Percentiles rank a stretch among this genome's conserved stretches.
phyloP scores from a whole-genome alignment of 208 protist genomes.

The Leishmania tropica region DNA sequence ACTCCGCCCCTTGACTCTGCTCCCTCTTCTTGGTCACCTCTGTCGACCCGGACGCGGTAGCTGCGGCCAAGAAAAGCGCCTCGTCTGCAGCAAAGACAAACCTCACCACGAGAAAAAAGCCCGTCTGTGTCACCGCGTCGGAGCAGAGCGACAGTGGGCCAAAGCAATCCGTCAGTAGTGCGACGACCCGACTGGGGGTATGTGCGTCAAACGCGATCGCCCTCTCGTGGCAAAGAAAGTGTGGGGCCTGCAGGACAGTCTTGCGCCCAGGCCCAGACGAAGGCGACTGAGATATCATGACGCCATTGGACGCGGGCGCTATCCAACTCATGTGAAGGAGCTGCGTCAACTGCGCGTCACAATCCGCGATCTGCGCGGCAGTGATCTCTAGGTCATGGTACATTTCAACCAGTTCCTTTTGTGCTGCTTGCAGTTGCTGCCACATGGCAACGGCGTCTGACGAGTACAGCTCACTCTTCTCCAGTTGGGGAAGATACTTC shows the following conservation, averaged over 20 bases:
- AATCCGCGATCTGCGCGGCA: neutral
- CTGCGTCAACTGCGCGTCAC: slow-evolving; percentile 17
- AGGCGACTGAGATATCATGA: neutral
- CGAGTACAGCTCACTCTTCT: neutral
- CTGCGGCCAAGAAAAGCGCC: slow-evolving; percentile 24
- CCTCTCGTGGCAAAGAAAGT: slow-evolving; percentile 15
- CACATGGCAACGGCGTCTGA: slow-evolving; percentile 9
- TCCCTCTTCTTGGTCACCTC: neutral
- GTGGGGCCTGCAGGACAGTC: neutral
- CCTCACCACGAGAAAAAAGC: slow-evolving; percentile 24
- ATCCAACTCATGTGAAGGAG: slow-evolving; percentile 2
- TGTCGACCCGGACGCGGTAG: neutral
- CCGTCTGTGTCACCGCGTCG: neutral
- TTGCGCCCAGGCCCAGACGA: neutral
- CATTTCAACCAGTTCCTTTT: slow-evolving; percentile 10
- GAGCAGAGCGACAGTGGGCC: slow-evolving; percentile 36
- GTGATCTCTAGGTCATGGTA: slow-evolving; percentile 6
- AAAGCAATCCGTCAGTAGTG: slow-evolving; percentile 30
- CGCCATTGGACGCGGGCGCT: too few relatives aligned
- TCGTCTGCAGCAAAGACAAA: slow-evolving; percentile 38
- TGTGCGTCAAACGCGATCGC: slow-evolving; percentile 23
- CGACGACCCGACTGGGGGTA: slow-evolving; percentile 24
- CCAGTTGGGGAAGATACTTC: slow-evolving; percentile 30
- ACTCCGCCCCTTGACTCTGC: neutral
- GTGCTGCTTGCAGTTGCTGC: slow-evolving; percentile 21